phyloP scores from a whole-genome alignment of 75 land plant genomes.

The Chamaecyparis obtusa region DNA sequence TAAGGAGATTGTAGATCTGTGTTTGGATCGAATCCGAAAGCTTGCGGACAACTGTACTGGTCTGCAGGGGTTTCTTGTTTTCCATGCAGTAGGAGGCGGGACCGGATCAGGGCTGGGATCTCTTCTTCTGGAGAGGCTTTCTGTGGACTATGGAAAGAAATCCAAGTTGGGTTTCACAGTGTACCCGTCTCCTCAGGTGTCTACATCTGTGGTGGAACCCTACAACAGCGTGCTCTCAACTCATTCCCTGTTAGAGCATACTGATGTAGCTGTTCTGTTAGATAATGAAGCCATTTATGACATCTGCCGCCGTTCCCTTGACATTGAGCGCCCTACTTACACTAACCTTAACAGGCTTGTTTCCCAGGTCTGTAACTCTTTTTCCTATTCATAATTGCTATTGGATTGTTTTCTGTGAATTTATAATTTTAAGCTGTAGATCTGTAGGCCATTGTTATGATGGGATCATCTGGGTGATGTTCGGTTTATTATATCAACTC shows the following conservation, averaged over 20 bases:
- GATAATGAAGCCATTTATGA: conserved; percentile 57
- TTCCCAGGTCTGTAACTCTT: conserved; percentile 21
- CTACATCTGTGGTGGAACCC: conserved; percentile 54
- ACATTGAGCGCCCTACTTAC: conserved; percentile 66
- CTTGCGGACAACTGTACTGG: conserved; percentile 54
- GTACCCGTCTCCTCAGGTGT: conserved; percentile 70
- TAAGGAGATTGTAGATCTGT: conserved; percentile 61
- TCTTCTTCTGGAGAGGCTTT: conserved; percentile 66
- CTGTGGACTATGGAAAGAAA: conserved; percentile 55
- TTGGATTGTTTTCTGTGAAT: no score
- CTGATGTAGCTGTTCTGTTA: conserved; percentile 55
- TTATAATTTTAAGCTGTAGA: no score
- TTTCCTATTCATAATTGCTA: no score
- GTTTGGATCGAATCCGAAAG: conserved; percentile 37
- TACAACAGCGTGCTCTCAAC: conserved; percentile 50
- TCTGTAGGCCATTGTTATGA: not conserved
- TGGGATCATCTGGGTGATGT: no score
- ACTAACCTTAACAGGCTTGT: conserved; percentile 63
- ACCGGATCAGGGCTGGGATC: conserved; percentile 70
- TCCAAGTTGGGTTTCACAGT: conserved; percentile 67
- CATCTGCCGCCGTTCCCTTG: conserved; percentile 51
- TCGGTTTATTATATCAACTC: no score
- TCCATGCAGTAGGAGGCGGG: conserved; percentile 45
- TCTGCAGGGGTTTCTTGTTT: conserved; percentile 63
- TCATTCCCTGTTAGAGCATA: conserved; percentile 62